Conservation (phyloP, 1,284 basidiomycete genomes). For the Ustilago curta region DNA sequence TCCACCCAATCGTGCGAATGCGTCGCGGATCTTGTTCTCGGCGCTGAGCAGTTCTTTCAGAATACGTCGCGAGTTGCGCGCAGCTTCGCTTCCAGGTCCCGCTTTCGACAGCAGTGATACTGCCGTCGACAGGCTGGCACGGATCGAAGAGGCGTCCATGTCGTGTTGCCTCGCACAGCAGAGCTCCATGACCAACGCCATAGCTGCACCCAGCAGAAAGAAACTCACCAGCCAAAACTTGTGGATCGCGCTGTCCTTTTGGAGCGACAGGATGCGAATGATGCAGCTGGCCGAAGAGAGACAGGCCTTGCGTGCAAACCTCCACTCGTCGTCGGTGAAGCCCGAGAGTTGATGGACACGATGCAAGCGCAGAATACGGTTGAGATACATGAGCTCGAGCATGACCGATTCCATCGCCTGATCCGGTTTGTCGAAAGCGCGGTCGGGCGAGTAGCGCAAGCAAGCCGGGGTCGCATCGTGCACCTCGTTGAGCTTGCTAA, state of each 20-base stretch:
- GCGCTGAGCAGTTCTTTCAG: constrained; percentile 44
- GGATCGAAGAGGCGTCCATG: constrained; percentile 29
- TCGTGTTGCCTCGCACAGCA: constrained; percentile 44
- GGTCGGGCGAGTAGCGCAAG: constrained; percentile 58
- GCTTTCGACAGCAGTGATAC: constrained; percentile 43
- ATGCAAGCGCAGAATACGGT: constrained; percentile 64
- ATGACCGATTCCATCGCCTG: constrained; percentile 60
- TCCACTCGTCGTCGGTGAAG: constrained; percentile 55
- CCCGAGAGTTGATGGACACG: constrained; percentile 61
- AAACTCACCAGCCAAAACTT: constrained; percentile 64
- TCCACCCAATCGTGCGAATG: constrained; percentile 34
- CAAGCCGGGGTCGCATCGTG: constrained; percentile 54
- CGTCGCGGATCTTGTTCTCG: constrained; percentile 38
- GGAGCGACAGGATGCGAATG: constrained; percentile 46
- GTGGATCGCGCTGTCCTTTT: constrained; percentile 52
- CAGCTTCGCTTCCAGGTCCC: constrained; percentile 41
- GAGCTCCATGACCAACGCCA: constrained; percentile 51
- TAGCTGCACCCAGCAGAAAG: constrained; percentile 58
- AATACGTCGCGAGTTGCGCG: constrained; percentile 45
- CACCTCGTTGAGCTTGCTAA: constrained; percentile 53
- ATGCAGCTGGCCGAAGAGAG: constrained; percentile 48
- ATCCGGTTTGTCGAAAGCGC: constrained; percentile 48
- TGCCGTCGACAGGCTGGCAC: constrained; percentile 30
- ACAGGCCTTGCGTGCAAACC: constrained; percentile 43
- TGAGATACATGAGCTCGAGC: constrained; percentile 64